Evolutionary conservation across 2,329 filamentous ascomycete genomes (phyloP).

Genomic region (Leptographium lundbergii): DNA sequence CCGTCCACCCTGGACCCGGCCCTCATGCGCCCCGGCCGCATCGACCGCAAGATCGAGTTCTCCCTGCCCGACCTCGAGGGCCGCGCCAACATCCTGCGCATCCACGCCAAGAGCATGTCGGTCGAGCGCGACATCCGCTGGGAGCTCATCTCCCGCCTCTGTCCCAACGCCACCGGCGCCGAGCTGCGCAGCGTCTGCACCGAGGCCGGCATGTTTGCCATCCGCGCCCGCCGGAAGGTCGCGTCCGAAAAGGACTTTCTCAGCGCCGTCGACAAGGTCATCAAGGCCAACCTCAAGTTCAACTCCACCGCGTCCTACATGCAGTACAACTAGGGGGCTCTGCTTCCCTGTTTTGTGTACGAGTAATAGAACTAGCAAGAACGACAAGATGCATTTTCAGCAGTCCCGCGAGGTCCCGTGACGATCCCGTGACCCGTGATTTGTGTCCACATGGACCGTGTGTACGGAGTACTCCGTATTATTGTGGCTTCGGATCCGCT

Average conservation of each 20-base stretch:
- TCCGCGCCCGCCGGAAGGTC: conserved; percentile 88
- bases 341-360: background rate
- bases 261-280: conserved; percentile 96
- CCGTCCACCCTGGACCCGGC: conserved; percentile 95
- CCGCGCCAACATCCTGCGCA: conserved; percentile 91
- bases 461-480: too few species aligned
- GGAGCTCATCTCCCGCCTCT: conserved; percentile 95
- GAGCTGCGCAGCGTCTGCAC: conserved; percentile 94
- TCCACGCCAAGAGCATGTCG: conserved; percentile 99
- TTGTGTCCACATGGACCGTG: too few species aligned
- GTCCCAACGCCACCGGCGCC: conserved; percentile 93
- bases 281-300: conserved; percentile 98
- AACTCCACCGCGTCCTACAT: conserved; percentile 97
- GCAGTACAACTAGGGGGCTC: conserved; percentile 76
- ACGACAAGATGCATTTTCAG: background rate
- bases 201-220: conserved; percentile 97
- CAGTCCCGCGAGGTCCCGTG: too few species aligned
- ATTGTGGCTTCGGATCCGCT: too few species aligned
- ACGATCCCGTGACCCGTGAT: too few species aligned
- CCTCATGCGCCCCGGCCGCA: conserved; percentile 90
- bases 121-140: conserved; percentile 97
- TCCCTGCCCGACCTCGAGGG: conserved; percentile 94
- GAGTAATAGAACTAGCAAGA: background rate
- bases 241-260: conserved; percentile 98
- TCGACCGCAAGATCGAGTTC: conserved; percentile 99